Evolutionary conservation across 768 basidiomycete species (phyloP), one percentile per base, ranked within the genome.

Genomic region (Boletus coccyginus): DNA sequence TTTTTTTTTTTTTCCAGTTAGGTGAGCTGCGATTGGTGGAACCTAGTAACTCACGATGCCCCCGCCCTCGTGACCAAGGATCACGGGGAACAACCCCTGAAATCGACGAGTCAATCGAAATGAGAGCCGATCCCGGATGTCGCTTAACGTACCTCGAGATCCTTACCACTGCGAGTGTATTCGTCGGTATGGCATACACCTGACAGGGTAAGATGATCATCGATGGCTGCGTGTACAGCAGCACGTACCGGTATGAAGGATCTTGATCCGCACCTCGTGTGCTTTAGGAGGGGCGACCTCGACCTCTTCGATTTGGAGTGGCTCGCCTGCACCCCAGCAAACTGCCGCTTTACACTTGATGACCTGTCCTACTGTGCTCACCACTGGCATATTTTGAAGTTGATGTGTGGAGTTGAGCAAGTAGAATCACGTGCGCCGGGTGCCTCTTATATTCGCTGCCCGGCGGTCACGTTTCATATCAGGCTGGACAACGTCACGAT

Each of bases 161-260:
- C 96, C 73, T 90, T 90, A 54, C 95, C 94, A 70, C 92, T 94
- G 69, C 94, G 87, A 58, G 94, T 95, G 77, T 95, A 98, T 69
- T 95, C 94, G 67, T 98, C 95, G 67, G 96, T 98, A 74, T 98
- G 95, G 75, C 97, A 99, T 70, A 99, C 90, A 58, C 90, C 90
- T 90, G 56, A 39, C 31, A 40, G 44, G 31, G 43, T 50, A 46
- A 39, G 42, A 48, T 29, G 59, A 50, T 36, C 21, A 35, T 21
- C 6, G 21, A 21, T 21, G 35, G 13, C 43, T n/a, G n/a, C 33
- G 41, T 50, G 51, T 53, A 63, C 50, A 39, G 46, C 54, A 48
- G 35, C 40, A 69, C 78, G 60, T 66, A 83, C 95, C 97, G 46
- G 94, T 97, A 78, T 93, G 83, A 27, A 96, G 80, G 63, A 99